These are phyloP conservation scores for Penicillium sp. DNA, from an alignment of 2,329 filamentous ascomycete genomes.

Conservation along the genomic window DNA sequence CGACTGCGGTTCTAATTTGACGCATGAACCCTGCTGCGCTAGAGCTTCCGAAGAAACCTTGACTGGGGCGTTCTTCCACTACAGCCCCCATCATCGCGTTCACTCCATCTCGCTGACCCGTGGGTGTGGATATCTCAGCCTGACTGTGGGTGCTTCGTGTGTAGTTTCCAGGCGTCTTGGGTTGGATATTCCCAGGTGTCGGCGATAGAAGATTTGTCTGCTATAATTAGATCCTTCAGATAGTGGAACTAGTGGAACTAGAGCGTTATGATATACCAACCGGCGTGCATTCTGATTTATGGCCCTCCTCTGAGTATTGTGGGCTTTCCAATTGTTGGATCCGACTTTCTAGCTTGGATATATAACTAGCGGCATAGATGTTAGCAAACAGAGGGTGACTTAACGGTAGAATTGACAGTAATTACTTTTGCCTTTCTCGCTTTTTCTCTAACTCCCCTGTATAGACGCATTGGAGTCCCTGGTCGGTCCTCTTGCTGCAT, in stretches of 20 bases:
- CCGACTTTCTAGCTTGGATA: conserved; percentile 21
- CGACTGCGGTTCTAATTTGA: conserved; percentile 41
- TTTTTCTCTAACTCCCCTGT: conserved; percentile 25
- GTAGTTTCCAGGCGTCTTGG: not conserved
- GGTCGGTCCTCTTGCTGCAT: conserved; percentile 19
- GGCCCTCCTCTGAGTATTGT: not conserved
- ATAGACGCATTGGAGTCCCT: conserved; percentile 19
- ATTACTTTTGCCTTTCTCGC: conserved; percentile 19
- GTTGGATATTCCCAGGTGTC: not conserved
- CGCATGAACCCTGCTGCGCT: conserved; percentile 43
- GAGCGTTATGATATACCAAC: conserved; percentile 2
- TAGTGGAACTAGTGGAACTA: not conserved
- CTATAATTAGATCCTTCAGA: not conserved
- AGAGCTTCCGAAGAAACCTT: conserved; percentile 43
- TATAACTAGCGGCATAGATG: conserved; percentile 17
- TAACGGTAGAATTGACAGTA: not conserved
- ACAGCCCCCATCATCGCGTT: conserved; percentile 43
- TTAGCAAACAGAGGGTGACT: not conserved
- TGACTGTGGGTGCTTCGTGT: not conserved
- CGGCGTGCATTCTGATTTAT: conserved; percentile 4
- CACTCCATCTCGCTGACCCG: conserved; percentile 23
- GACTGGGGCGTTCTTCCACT: conserved; percentile 35
- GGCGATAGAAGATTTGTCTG: conserved; percentile 2
- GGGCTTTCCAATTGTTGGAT: conserved; percentile 22
- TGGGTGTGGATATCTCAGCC: not conserved